Percentiles rank a stretch among this genome's conserved stretches.
Evolutionary conservation across 2,329 filamentous ascomycete genomes (phyloP).

Genomic region (Sporothrix variecibatus): DNA sequence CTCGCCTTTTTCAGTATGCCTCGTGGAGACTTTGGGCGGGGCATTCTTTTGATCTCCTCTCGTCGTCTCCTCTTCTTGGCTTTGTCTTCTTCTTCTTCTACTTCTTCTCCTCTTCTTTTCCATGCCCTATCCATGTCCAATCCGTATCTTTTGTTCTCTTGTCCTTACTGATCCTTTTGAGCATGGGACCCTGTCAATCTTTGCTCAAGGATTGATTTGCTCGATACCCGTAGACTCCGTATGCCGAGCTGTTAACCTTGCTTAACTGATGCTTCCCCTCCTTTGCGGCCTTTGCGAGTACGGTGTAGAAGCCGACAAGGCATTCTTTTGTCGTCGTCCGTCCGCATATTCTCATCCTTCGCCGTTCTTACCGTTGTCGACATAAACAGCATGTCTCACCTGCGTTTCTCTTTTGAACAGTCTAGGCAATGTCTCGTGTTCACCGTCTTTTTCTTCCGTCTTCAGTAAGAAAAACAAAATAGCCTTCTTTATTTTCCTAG

Average conservation of each 20-base stretch:
- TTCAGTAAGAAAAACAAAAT: neutral
- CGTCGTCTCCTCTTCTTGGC: constrained; percentile 1
- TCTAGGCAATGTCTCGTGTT: neutral
- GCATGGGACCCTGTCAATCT: neutral
- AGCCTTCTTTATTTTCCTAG: constrained; percentile 3
- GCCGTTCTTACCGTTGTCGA: neutral
- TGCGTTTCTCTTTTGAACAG: neutral
- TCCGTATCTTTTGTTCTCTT: neutral
- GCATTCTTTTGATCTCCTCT: neutral
- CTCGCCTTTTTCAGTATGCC: neutral
- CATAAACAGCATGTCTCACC: neutral
- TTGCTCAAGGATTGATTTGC: neutral
- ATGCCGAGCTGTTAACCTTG: neutral
- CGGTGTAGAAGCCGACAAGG: neutral
- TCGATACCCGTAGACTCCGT: neutral
- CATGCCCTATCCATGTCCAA: neutral
- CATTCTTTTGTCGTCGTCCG: neutral
- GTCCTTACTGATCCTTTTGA: neutral
- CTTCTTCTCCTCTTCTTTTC: no score
- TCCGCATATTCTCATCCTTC: neutral
- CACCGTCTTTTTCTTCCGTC: constrained; percentile 10
- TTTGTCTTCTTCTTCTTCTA: neutral
- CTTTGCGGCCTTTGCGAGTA: neutral
- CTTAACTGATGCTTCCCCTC: neutral
- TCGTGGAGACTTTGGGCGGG: neutral